Evolutionary conservation across 2,329 filamentous ascomycete genomes (phyloP).

Genomic region (Paecilomyces formosus): DNA sequence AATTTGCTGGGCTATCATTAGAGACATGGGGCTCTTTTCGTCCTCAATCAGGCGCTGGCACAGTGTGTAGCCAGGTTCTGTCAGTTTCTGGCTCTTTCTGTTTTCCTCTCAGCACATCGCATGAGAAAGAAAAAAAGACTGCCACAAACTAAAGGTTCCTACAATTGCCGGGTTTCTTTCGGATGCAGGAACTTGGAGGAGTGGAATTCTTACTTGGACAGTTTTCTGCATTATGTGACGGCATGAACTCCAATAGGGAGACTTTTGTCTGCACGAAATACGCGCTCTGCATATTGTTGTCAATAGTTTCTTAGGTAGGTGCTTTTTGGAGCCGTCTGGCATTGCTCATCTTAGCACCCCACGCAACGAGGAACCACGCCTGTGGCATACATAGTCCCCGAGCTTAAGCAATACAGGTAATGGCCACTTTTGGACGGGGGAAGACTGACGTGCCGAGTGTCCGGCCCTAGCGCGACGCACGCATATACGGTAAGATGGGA

Average conservation of each 20-base stretch:
- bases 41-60: background rate
- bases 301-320: background rate
- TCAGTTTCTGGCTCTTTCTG: too few relatives aligned
- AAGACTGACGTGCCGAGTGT: background rate
- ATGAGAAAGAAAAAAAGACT: too few relatives aligned
- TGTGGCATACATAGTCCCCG: background rate
- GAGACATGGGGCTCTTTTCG: background rate
- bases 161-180: too few relatives aligned
- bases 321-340: background rate
- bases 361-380: background rate
- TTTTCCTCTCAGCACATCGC: too few relatives aligned
- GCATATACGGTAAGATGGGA: background rate
- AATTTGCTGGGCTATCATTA: background rate
- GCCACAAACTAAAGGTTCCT: too few relatives aligned
- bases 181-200: too few relatives aligned
- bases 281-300: background rate
- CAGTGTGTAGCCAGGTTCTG: background rate
- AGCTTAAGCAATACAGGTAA: background rate
- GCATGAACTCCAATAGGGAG: background rate
- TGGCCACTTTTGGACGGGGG: background rate
- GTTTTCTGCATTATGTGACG: background rate
- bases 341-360: background rate
- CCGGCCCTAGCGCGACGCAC: background rate
- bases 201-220: background rate
- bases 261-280: background rate